Evolutionary conservation across 257 asterid species (phyloP).

Genomic region (Solanum virginianum): DNA sequence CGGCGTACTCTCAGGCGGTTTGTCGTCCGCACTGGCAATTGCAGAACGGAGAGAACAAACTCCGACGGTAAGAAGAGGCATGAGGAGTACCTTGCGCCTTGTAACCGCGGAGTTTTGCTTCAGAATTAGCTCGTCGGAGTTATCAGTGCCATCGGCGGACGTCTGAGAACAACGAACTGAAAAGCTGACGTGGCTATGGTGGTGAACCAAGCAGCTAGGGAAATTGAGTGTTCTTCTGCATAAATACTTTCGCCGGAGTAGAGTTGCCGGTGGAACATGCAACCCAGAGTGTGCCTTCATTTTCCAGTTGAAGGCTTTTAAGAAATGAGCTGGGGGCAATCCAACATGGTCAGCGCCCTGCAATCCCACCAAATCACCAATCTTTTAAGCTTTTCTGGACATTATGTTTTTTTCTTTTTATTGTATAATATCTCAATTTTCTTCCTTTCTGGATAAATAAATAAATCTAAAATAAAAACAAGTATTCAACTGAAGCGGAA

Average conservation of each 20-base stretch:
- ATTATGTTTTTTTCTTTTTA: neutral
- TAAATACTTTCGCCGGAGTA: neutral
- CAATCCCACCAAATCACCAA: neutral
- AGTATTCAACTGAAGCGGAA: neutral
- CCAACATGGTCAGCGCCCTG: neutral
- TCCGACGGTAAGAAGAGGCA: slow-evolving; percentile 53
- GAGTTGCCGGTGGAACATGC: neutral
- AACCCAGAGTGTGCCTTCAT: slow-evolving; percentile 22
- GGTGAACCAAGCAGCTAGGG: slow-evolving; percentile 2
- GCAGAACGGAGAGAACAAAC: slow-evolving; percentile 47
- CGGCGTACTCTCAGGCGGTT: slow-evolving; percentile 6
- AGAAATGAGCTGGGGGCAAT: neutral
- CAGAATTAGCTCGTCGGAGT: slow-evolving; percentile 1
- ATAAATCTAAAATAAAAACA: neutral
- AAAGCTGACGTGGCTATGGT: slow-evolving; percentile 22
- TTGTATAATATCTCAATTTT: neutral
- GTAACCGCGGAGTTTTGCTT: neutral
- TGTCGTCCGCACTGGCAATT: slow-evolving; percentile 67
- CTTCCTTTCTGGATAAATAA: neutral
- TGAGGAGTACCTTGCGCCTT: slow-evolving; percentile 47
- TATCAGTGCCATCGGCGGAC: slow-evolving; percentile 4
- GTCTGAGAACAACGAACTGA: slow-evolving; percentile 14
- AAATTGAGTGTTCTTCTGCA: neutral
- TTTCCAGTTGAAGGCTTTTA: neutral
- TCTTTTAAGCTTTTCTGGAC: neutral